Evolutionary conservation across 495 filamentous ascomycete genomes (phyloP).

Genomic region (Cairneyella variabilis): DNA sequence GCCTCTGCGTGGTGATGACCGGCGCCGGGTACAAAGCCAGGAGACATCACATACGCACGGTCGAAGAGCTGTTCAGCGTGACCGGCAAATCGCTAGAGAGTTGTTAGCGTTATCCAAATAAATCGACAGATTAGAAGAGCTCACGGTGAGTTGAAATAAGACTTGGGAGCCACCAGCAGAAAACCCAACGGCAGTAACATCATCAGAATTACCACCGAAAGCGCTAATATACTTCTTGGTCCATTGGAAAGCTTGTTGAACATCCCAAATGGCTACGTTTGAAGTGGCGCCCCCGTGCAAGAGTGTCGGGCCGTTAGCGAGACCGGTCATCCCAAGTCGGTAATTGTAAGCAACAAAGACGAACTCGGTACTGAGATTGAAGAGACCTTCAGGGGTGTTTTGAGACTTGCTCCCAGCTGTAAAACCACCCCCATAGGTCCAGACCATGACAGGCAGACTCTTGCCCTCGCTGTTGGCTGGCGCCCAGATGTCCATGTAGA

Average conservation of each 20-base stretch:
- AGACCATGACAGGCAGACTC: constrained; percentile 37
- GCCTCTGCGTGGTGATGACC: constrained; percentile 11
- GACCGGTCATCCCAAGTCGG: constrained; percentile 33
- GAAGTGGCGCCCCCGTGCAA: constrained; percentile 29
- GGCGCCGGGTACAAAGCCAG: constrained; percentile 27
- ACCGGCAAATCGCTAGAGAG: constrained; percentile 32
- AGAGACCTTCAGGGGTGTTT: constrained; percentile 27
- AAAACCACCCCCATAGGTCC: constrained; percentile 41
- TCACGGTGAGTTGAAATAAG: constrained; percentile 12
- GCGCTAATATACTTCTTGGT: constrained; percentile 45
- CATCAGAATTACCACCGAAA: constrained; percentile 32
- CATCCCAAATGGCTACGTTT: constrained; percentile 25
- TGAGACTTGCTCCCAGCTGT: constrained; percentile 34
- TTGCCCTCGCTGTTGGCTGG: constrained; percentile 27
- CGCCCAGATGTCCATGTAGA: constrained; percentile 39
- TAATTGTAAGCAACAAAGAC: constrained; percentile 31
- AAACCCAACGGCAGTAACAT: constrained; percentile 44
- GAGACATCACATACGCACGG: constrained; percentile 35
- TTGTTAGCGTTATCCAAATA: constrained; percentile 27
- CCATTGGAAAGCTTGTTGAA: constrained; percentile 34
- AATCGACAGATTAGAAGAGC: not conserved
- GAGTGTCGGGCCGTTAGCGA: constrained; percentile 22
- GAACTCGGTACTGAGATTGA: constrained; percentile 23
- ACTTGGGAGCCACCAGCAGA: constrained; percentile 38
- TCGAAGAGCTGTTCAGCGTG: constrained; percentile 32